Conservation (phyloP, 78 protist genomes). For the Monocercomonoides exilis region DNA sequence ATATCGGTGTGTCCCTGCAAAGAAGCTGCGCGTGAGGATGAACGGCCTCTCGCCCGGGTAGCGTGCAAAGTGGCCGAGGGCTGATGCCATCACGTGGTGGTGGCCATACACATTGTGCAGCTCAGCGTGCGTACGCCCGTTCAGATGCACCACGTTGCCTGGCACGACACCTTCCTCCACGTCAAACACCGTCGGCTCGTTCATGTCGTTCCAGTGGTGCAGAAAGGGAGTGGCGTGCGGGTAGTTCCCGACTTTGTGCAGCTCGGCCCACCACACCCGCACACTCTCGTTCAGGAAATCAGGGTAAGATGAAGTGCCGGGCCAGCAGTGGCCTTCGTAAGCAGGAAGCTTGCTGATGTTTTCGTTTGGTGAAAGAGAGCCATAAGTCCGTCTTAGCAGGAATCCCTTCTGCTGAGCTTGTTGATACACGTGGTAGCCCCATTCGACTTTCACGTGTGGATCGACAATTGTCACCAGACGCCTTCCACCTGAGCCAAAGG, state of each 20-base stretch:
- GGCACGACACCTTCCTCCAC: slow-evolving; percentile 94
- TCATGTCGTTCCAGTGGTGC: slow-evolving; percentile 98
- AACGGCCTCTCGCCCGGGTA: slow-evolving; percentile 70
- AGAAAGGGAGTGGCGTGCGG: slow-evolving; percentile 47
- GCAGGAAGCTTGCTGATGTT: neutral
- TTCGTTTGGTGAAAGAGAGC: neutral
- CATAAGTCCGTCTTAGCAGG: neutral
- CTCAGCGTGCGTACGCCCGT: slow-evolving; percentile 71
- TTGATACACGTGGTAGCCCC: slow-evolving; percentile 66
- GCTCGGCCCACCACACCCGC: slow-evolving; percentile 76
- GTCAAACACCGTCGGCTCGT: slow-evolving; percentile 92
- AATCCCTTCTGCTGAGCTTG: slow-evolving; percentile 46
- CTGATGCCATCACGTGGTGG: slow-evolving; percentile 22
- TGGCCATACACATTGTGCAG: slow-evolving; percentile 93
- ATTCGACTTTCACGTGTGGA: slow-evolving; percentile 90
- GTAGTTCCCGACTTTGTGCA: neutral
- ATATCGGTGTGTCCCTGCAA: slow-evolving; percentile 84
- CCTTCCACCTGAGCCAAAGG: slow-evolving; percentile 8
- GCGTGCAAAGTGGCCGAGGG: neutral
- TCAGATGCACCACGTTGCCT: slow-evolving; percentile 67
- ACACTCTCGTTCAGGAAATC: slow-evolving; percentile 72
- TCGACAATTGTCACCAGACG: slow-evolving; percentile 89
- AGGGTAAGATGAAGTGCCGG: slow-evolving; percentile 71
- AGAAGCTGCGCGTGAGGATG: slow-evolving; percentile 90
- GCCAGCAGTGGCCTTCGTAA: slow-evolving; percentile 97